Percentiles rank a stretch among this genome's conserved stretches.
Conservation (phyloP, 768 basidiomycete species). For the Podaxis sp. region DNA sequence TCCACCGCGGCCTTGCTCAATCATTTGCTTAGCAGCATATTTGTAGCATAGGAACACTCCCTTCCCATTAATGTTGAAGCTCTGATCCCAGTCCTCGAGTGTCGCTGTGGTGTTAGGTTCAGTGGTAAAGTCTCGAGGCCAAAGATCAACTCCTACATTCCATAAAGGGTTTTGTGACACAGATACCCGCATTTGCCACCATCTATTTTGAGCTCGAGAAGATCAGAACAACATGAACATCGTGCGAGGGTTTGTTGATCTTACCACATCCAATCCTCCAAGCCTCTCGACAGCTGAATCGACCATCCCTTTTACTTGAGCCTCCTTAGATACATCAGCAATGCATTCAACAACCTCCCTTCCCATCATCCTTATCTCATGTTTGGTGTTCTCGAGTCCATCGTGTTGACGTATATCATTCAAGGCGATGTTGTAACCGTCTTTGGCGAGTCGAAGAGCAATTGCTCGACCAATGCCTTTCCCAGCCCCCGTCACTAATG, state of each 20-base stretch:
- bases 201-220: conserved; percentile 25
- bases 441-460: conserved; percentile 43
- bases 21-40: conserved; percentile 41
- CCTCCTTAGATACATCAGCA: conserved; percentile 42
- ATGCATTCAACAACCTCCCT: conserved; percentile 18
- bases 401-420: conserved; percentile 37
- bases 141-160: conserved; percentile 16
- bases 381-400: conserved; percentile 25
- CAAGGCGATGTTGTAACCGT: conserved; percentile 45
- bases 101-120: conserved; percentile 9
- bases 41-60: conserved; percentile 42
- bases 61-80: conserved; percentile 33
- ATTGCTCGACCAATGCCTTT: conserved; percentile 51
- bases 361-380: conserved; percentile 29
- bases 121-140: background rate
- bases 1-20: conserved; percentile 44
- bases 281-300: conserved; percentile 29
- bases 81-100: conserved; percentile 29
- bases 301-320: conserved; percentile 41
- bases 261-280: conserved; percentile 49
- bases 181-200: conserved; percentile 46
- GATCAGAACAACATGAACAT: background rate
- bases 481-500: conserved; percentile 29
- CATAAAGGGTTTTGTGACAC: conserved; percentile 5
- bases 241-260: conserved; percentile 15